A percentile compares a stretch with the other conserved stretches of the same genome.
Conservation (phyloP, 495 filamentous ascomycete genomes). For the Aspergillus leporis region DNA sequence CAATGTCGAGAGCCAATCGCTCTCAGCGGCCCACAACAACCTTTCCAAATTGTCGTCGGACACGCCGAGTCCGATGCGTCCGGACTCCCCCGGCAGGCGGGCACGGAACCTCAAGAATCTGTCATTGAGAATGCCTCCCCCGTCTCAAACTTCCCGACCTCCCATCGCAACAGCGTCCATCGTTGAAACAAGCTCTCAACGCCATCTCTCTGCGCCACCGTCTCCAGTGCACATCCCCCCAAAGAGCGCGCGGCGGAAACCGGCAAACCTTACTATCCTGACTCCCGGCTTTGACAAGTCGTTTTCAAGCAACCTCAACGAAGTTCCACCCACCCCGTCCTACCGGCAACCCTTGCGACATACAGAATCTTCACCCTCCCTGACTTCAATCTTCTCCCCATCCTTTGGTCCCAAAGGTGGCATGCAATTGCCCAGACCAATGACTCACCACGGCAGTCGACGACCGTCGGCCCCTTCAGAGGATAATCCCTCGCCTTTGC, state of each 20-base stretch:
- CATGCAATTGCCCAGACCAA: slow-evolving; percentile 61
- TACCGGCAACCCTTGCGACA: slow-evolving; percentile 61
- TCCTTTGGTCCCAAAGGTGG: slow-evolving; percentile 59
- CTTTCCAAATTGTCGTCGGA: slow-evolving; percentile 31
- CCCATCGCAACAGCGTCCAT: slow-evolving; percentile 52
- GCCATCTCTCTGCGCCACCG: slow-evolving; percentile 68
- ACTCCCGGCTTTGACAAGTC: slow-evolving; percentile 56
- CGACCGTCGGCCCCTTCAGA: slow-evolving; percentile 27
- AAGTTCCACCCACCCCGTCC: slow-evolving; percentile 42
- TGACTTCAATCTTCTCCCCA: slow-evolving; percentile 59
- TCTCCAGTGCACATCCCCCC: slow-evolving; percentile 83
- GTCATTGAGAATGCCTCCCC: slow-evolving; percentile 76
- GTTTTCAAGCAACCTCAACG: slow-evolving; percentile 35
- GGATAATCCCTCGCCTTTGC: slow-evolving; percentile 31
- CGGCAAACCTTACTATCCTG: slow-evolving; percentile 72
- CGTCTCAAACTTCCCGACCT: slow-evolving; percentile 42
- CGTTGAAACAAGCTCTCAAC: slow-evolving; percentile 43
- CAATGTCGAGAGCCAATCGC: slow-evolving; percentile 29
- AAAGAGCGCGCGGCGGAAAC: slow-evolving; percentile 69
- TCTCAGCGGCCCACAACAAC: slow-evolving; percentile 22
- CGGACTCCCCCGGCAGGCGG: slow-evolving; percentile 66
- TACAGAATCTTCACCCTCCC: slow-evolving; percentile 67
- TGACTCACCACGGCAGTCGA: slow-evolving; percentile 36
- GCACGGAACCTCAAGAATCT: slow-evolving; percentile 91
- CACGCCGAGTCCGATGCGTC: slow-evolving; percentile 41